A percentile compares a stretch with the other conserved stretches of the same genome.
phyloP scores from a whole-genome alignment of 495 filamentous ascomycete genomes.

The Sabuloglossum arenarium region DNA sequence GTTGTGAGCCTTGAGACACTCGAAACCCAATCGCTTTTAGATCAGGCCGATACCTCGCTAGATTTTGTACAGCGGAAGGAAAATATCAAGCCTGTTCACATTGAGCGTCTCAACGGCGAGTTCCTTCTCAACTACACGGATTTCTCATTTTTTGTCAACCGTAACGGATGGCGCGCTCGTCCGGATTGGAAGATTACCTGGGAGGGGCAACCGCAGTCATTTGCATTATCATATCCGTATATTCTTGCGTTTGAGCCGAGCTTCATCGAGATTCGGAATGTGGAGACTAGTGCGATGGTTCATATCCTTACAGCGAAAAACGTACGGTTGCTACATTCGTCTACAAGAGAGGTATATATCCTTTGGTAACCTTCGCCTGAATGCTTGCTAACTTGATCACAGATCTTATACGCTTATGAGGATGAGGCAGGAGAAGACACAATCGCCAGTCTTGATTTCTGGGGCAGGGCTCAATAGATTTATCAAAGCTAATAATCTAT shows the following conservation, averaged over 20 bases:
- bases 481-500: background rate
- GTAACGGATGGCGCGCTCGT: constrained; percentile 89
- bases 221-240: constrained; percentile 86
- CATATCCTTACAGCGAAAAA: constrained; percentile 91
- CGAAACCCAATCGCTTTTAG: constrained; percentile 88
- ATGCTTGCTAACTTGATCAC: constrained; percentile 9
- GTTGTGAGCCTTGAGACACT: constrained; percentile 93
- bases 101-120: constrained; percentile 87
- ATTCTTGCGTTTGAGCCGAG: constrained; percentile 97
- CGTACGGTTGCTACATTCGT: constrained; percentile 91
- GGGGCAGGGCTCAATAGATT: constrained; percentile 28
- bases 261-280: constrained; percentile 89
- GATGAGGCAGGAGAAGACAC: constrained; percentile 86
- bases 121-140: constrained; percentile 97
- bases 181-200: constrained; percentile 95
- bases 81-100: constrained; percentile 87
- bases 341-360: constrained; percentile 68
- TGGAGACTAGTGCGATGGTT: constrained; percentile 74
- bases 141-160: constrained; percentile 96
- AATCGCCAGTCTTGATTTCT: constrained; percentile 91
- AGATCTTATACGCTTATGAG: constrained; percentile 95
- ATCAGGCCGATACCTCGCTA: constrained; percentile 93
- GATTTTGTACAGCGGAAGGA: constrained; percentile 91
- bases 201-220: constrained; percentile 82
- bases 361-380: constrained; percentile 1